phyloP scores from a whole-genome alignment of 2,329 filamentous ascomycete species.

The Alternaria conjuncta region DNA sequence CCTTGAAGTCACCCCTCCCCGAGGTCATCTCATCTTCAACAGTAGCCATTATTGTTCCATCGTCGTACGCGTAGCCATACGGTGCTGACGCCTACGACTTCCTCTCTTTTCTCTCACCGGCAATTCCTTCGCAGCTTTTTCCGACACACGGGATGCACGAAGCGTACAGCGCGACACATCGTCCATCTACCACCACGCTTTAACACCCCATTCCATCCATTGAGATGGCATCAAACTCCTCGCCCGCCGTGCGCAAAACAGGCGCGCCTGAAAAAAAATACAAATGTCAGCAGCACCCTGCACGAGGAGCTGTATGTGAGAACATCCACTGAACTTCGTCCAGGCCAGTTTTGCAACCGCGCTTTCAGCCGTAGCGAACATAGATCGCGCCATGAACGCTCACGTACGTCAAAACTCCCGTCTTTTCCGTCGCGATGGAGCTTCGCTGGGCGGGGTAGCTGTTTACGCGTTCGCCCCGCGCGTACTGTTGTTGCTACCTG shows the following conservation, averaged over 20 bases:
- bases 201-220: conserved; percentile 49
- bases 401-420: conserved; percentile 73
- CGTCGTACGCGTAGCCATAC: conserved; percentile 25
- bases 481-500: conserved; percentile 39
- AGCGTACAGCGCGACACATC: conserved; percentile 35
- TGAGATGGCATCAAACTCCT: conserved; percentile 70
- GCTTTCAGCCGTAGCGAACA: conserved; percentile 98
- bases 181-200: conserved; percentile 35
- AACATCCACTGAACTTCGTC: background rate
- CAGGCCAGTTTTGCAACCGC: conserved; percentile 86
- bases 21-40: conserved; percentile 1
- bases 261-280: conserved; percentile 92
- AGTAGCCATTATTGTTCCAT: conserved; percentile 38
- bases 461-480: conserved; percentile 44
- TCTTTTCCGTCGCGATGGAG: conserved; percentile 29
- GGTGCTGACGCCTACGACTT: conserved; percentile 11
- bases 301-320: background rate
- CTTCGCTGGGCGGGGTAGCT: conserved; percentile 33
- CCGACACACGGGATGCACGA: conserved; percentile 38
- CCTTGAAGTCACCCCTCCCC: too few relatives aligned
- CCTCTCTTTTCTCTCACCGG: conserved; percentile 20
- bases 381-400: conserved; percentile 93
- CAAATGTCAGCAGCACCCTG: conserved; percentile 67
- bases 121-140: conserved; percentile 29
- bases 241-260: conserved; percentile 74